Percentiles rank a stretch among this genome's conserved stretches.
Evolutionary conservation across 2,329 filamentous ascomycete species (phyloP).

Genomic region (Ambrosiella cleistominuta): DNA sequence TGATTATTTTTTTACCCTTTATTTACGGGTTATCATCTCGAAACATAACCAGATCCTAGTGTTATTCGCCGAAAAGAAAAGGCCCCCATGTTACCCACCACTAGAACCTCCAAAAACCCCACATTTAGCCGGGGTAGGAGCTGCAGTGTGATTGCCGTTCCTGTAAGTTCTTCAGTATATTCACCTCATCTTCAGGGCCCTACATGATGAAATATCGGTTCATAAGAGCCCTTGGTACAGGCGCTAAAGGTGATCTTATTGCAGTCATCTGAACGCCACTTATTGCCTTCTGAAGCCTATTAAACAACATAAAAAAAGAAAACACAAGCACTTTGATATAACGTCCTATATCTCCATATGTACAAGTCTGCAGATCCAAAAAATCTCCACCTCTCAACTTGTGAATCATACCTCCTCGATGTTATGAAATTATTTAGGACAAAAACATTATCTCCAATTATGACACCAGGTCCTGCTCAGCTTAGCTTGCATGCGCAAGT

Average conservation of each 20-base stretch:
- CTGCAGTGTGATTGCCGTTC: background rate
- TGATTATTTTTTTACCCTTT: background rate
- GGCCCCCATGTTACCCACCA: background rate
- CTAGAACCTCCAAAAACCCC: background rate
- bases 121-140: background rate
- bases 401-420: too few relatives aligned
- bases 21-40: background rate
- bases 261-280: constrained; percentile 3
- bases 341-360: too few relatives aligned
- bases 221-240: too few relatives aligned
- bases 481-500: too few relatives aligned
- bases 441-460: too few relatives aligned
- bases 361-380: too few relatives aligned
- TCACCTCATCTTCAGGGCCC: background rate
- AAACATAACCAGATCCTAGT: background rate
- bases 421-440: too few relatives aligned
- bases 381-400: too few relatives aligned
- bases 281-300: background rate
- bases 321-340: background rate
- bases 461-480: too few relatives aligned
- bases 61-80: background rate
- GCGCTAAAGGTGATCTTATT: constrained; percentile 1
- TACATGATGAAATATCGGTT: background rate
- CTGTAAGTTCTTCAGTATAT: too few relatives aligned
- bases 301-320: background rate